phyloP scores from a whole-genome alignment of 805 yeast species.

The Kuraishia piskuri region DNA sequence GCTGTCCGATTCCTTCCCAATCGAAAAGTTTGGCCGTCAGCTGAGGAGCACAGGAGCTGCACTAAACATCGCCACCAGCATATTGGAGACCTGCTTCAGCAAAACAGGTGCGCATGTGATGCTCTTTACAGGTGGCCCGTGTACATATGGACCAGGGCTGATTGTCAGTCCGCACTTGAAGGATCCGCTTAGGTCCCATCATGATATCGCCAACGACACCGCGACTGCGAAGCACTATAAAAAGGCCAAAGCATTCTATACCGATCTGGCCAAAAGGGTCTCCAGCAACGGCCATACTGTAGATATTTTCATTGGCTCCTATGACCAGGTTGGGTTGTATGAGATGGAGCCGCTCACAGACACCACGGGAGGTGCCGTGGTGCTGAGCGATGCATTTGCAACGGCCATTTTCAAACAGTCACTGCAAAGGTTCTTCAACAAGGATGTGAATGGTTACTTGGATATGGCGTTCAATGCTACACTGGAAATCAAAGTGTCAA shows the following conservation, averaged over 20 bases:
- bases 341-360: slow-evolving; percentile 56
- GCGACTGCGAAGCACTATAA: slow-evolving; percentile 28
- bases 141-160: slow-evolving; percentile 58
- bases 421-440: slow-evolving; percentile 40
- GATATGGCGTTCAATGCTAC: slow-evolving; percentile 53
- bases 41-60: slow-evolving; percentile 56
- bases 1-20: slow-evolving; percentile 40
- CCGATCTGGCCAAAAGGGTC: slow-evolving; percentile 36
- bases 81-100: slow-evolving; percentile 29
- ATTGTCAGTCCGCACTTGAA: slow-evolving; percentile 48
- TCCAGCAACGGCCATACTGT: slow-evolving; percentile 45
- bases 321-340: slow-evolving; percentile 59
- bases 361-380: slow-evolving; percentile 55
- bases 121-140: slow-evolving; percentile 54
- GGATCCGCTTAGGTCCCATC: slow-evolving; percentile 61
- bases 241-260: slow-evolving; percentile 38
- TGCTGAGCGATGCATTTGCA: slow-evolving; percentile 56
- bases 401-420: slow-evolving; percentile 66
- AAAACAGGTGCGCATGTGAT: slow-evolving; percentile 47
- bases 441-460: slow-evolving; percentile 22
- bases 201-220: slow-evolving; percentile 42
- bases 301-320: slow-evolving; percentile 54
- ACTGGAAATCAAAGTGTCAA: slow-evolving; percentile 43
- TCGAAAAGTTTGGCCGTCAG: slow-evolving; percentile 33
- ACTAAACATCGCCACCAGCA: slow-evolving; percentile 34